Evolutionary conservation across 2,329 filamentous ascomycete species (phyloP), one percentile per base, ranked within the genome.

Genomic region (Venturia nashicola): DNA sequence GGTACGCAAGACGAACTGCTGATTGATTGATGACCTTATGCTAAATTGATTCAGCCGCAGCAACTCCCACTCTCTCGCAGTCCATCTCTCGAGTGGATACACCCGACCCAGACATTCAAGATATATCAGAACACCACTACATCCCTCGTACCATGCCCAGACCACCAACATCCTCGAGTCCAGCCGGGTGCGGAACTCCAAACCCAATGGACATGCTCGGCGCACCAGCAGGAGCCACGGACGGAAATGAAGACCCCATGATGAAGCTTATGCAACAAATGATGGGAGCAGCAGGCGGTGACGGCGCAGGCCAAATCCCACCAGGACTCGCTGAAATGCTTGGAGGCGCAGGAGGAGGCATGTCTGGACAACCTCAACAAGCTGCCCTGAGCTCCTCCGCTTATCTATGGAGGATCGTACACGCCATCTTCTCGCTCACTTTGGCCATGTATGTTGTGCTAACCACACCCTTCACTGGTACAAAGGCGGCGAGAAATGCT

Each of bases 211-310:
- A 59, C 16, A 40, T 57, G 48, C 16, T 42, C 34, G 42, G 32
- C n/a, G 18, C 43, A 18, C 61, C 61, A 32, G 20, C 39, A 27
- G 32, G 23, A 55, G 48, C 14, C 51, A 60, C 51, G 62, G 48
- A 67, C 69, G 62, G 66, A 67, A 59, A 64, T 69, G 76, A 85
- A n/a, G 86, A 89, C 70, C 85, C 85, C 14, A 86, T 89, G 82
- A 80, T 89, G 80, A 82, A 84, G 73, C 87, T 92, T 83, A 81
- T 93, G 74, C 83, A 87, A 70, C 87, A 91, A 74, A 84, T 91
- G 80, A 83, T 89, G 78, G 78, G 73, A 12, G 67, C 72, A 70
- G 48, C 75, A 74, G 70, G 70, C 18, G 59, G 42, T n/a, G 42
- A 54, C 16, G 60, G 55, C 23, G 62, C 40, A 59, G 67, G 64